Evolutionary conservation across 2,329 filamentous ascomycete species (phyloP).

Genomic region (Lecanosticta acicola): DNA sequence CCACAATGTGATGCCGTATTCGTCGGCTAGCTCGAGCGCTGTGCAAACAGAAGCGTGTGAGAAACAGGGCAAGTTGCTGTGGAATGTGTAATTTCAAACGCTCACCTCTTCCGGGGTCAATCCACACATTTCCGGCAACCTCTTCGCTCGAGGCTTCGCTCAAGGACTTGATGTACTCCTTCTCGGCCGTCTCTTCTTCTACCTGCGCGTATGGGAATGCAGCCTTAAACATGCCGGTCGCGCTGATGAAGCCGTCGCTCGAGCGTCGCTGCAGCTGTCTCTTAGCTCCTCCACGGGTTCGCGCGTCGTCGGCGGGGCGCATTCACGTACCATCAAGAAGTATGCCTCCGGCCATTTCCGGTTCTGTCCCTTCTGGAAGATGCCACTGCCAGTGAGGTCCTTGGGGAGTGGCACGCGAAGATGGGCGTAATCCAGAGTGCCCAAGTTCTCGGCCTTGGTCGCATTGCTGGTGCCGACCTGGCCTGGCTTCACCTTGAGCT

Average conservation of each 20-base stretch:
- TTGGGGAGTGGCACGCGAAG: conserved; percentile 87
- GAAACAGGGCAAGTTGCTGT: conserved; percentile 9
- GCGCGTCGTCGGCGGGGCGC: conserved; percentile 1
- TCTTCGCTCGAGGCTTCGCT: conserved; percentile 79
- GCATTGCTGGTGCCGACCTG: conserved; percentile 66
- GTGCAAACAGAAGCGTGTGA: conserved; percentile 30
- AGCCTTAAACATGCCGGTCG: conserved; percentile 89
- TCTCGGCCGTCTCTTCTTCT: conserved; percentile 68
- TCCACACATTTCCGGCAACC: conserved; percentile 95
- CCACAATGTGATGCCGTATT: conserved; percentile 83
- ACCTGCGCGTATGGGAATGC: conserved; percentile 67
- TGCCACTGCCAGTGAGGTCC: conserved; percentile 79
- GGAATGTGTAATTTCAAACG: conserved; percentile 10
- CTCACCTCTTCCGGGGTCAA: conserved; percentile 66
- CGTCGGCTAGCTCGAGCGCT: conserved; percentile 76
- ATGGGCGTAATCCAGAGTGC: conserved; percentile 92
- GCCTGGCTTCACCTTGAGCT: conserved; percentile 75
- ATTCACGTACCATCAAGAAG: conserved; percentile 67
- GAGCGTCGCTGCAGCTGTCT: conserved; percentile 59
- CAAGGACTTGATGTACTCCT: conserved; percentile 77
- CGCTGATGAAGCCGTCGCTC: conserved; percentile 76
- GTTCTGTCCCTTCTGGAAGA: conserved; percentile 70
- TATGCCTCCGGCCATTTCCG: conserved; percentile 73
- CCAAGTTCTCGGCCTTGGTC: conserved; percentile 66
- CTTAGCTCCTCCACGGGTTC: neutral